Conservation (phyloP, 2,329 filamentous ascomycete species). For the Ilyonectria mors-panacis region DNA sequence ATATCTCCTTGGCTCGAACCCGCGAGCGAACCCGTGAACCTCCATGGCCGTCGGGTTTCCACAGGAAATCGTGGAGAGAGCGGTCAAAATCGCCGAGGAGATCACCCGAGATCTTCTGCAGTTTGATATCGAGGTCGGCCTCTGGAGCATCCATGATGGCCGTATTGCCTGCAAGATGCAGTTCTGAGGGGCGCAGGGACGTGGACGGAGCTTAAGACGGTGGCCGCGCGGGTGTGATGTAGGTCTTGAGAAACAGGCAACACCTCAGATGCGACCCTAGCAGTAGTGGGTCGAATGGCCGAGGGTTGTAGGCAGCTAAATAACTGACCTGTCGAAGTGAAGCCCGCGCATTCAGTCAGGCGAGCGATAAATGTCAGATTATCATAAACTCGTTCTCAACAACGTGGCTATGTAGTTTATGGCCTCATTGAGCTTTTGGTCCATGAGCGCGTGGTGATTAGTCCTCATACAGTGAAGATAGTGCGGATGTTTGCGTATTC, state of each 20-base stretch:
- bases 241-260: constrained; percentile 31
- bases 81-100: constrained; percentile 72
- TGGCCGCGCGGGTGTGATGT: constrained; percentile 10
- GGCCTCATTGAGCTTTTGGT: neutral
- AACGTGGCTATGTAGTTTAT: neutral
- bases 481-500: too few relatives aligned
- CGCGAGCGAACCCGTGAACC: constrained; percentile 60
- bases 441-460: neutral
- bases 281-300: constrained; percentile 30
- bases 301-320: constrained; percentile 6
- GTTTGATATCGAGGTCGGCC: constrained; percentile 72
- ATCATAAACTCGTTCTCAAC: neutral
- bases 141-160: constrained; percentile 72
- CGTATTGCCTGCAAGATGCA: neutral
- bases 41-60: constrained; percentile 64
- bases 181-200: constrained; percentile 12
- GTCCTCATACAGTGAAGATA: neutral
- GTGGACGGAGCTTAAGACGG: constrained; percentile 5
- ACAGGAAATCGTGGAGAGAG: constrained; percentile 67
- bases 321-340: neutral
- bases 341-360: neutral
- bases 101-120: constrained; percentile 73
- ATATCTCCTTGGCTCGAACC: constrained; percentile 65
- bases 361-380: neutral
- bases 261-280: constrained; percentile 7